Evolutionary conservation across 768 basidiomycete genomes (phyloP), one percentile per base, ranked within the genome.

Genomic region (Pulveroboletus sp.): DNA sequence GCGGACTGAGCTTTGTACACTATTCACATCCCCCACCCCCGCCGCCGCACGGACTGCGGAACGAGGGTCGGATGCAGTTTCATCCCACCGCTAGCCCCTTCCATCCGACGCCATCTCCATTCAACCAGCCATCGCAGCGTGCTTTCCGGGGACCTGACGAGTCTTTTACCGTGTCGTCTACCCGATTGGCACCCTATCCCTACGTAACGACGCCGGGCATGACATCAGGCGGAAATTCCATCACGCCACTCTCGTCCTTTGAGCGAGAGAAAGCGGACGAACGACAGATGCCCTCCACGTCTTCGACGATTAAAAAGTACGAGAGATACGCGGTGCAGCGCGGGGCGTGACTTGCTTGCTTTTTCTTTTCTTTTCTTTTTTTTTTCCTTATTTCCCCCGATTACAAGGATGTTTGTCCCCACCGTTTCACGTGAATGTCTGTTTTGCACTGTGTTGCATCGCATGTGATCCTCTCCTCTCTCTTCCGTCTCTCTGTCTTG

Each of bases 231-330:
- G 60, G 60, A 15, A 62, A 49, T 2, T 42, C 57, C 31, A 59
- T 65, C 35, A 35, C 63, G 15, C 65, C 66, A 14, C 49, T 63
- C 1, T 52, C 79, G 35, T 76, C 79, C 0, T 83, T 76, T 61
- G 81, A 83, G 62, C 73, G 81, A 55, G 80, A 81, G 39, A 71
- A 73, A 52, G 76, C 75, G n/a, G 71, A 75, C 42, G 79, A 80
- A 24, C 71, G 78, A 43, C 63, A 78, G 42, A 73, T 79, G 39
- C 68, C 75, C n/a, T 68, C 77, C 17, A 56, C 78, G 13, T 72
- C 75, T 15, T 71, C 72, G 18, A 49, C 49, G 47, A 78, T 76
- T 9, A 62, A 55, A 39, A 68, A 62, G 37, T 66, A 66, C 32
- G 64, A 67, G 15, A 52, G 65, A 47, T 68, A 61, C 47, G 51